Evolutionary conservation across 1,139 yeast genomes (phyloP).

Genomic region (Yamadazyma mexicana): DNA sequence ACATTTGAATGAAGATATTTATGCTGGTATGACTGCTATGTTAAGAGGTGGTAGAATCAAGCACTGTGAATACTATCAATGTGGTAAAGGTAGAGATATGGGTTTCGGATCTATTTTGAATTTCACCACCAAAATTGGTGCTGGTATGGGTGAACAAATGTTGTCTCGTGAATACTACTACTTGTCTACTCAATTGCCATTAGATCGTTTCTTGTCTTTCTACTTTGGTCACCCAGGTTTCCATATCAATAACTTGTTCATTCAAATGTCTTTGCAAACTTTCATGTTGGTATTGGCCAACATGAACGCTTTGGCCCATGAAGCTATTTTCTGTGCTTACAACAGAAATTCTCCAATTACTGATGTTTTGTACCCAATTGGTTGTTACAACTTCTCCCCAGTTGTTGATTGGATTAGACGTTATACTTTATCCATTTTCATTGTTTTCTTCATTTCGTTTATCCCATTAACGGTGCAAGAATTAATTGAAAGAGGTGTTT

Average conservation of each 20-base stretch:
- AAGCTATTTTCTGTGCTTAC: conserved; percentile 82
- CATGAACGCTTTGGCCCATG: conserved; percentile 89
- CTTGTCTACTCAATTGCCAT: conserved; percentile 94
- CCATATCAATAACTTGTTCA: conserved; percentile 95
- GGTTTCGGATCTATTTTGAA: conserved; percentile 98
- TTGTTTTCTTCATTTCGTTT: conserved; percentile 96
- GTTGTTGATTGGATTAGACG: conserved; percentile 97
- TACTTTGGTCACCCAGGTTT: conserved; percentile 99
- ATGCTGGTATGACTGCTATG: conserved; percentile 98
- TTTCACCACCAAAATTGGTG: conserved; percentile 99
- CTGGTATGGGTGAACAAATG: conserved; percentile 99
- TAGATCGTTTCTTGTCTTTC: conserved; percentile 96
- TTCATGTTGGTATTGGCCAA: conserved; percentile 91
- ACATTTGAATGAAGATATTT: conserved; percentile 98
- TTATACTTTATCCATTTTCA: conserved; percentile 95
- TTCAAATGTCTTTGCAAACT: conserved; percentile 89
- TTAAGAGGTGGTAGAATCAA: conserved; percentile 98
- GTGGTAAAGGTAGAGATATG: conserved; percentile 99
- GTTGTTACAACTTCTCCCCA: conserved; percentile 91
- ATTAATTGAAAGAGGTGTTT: conserved; percentile 94
- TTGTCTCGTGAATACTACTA: conserved; percentile 97
- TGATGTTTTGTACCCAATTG: conserved; percentile 81
- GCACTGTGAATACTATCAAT: conserved; percentile 98
- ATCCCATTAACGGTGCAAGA: conserved; percentile 96
- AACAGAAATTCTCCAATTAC: conserved; percentile 82